phyloP scores from a whole-genome alignment of 2,329 filamentous ascomycete species.

The Lachnellula subtilissima region DNA sequence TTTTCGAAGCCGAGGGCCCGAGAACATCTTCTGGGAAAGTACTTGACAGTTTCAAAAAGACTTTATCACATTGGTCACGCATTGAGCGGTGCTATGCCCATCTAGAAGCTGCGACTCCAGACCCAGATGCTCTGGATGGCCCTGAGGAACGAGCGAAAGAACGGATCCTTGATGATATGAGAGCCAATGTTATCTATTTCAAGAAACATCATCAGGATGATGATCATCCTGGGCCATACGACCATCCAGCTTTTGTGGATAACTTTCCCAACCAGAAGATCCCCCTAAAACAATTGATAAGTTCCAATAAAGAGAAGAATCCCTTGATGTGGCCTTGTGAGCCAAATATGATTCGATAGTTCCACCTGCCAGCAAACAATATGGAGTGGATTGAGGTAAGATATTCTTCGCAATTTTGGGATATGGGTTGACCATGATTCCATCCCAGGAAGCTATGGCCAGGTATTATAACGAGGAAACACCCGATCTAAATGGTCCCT shows the following conservation, averaged over 20 bases:
- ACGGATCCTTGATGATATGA: conserved; percentile 1
- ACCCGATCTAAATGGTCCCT: background rate
- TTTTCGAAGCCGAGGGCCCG: background rate
- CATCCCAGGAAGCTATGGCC: conserved; percentile 2
- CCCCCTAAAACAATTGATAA: background rate
- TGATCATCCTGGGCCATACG: background rate
- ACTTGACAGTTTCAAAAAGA: background rate
- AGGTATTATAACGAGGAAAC: conserved; percentile 3
- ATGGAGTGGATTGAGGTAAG: conserved; percentile 9
- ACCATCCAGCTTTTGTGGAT: conserved; percentile 3
- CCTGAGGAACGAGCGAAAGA: background rate
- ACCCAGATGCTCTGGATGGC: background rate
- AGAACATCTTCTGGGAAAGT: background rate
- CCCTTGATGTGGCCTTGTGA: conserved; percentile 9
- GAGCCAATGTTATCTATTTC: conserved; percentile 5
- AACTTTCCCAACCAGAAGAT: conserved; percentile 7
- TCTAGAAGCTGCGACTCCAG: background rate
- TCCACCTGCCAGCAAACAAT: conserved; percentile 8
- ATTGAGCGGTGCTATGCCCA: background rate
- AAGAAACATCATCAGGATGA: background rate
- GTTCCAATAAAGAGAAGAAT: background rate
- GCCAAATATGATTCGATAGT: conserved; percentile 8
- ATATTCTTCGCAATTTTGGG: background rate
- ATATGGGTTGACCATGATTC: background rate
- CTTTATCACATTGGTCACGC: background rate